Percentiles rank a stretch among this genome's conserved stretches.
These are phyloP conservation scores for Torulaspora quercuum DNA, from an alignment of 805 yeast genomes.

Conservation along the genomic window DNA sequence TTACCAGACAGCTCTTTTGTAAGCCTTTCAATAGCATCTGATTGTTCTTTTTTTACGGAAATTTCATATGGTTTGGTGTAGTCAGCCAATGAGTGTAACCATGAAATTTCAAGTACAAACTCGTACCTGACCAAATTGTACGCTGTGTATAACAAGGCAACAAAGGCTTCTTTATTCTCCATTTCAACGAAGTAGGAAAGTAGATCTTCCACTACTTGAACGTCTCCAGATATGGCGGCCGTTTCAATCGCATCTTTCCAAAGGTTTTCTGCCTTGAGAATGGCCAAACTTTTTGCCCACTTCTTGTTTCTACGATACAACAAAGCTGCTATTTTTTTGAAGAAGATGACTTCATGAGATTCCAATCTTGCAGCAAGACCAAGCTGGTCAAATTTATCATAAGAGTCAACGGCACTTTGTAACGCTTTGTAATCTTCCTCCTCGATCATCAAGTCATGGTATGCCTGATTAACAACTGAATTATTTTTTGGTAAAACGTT, in stretches of 20 bases:
- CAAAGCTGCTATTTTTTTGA: constrained; percentile 94
- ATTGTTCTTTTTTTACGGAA: constrained; percentile 77
- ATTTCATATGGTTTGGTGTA: constrained; percentile 90
- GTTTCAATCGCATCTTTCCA: constrained; percentile 95
- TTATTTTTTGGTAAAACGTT: constrained; percentile 88
- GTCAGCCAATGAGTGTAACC: constrained; percentile 83
- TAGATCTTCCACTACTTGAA: constrained; percentile 83
- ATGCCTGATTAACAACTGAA: constrained; percentile 88
- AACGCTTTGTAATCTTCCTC: constrained; percentile 93
- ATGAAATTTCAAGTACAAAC: constrained; percentile 80
- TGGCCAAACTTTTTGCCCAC: constrained; percentile 82
- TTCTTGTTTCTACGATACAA: constrained; percentile 92
- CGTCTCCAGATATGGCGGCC: constrained; percentile 74
- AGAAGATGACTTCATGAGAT: constrained; percentile 84
- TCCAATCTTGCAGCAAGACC: constrained; percentile 92
- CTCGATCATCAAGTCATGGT: constrained; percentile 91
- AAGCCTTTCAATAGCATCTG: constrained; percentile 58
- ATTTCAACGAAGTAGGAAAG: constrained; percentile 91
- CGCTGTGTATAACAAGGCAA: constrained; percentile 82
- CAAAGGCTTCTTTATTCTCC: constrained; percentile 92
- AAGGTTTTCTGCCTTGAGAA: constrained; percentile 85
- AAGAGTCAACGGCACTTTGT: constrained; percentile 79
- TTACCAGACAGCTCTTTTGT: constrained; percentile 69
- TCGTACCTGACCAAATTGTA: constrained; percentile 78
- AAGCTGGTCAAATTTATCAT: constrained; percentile 87